Conservation (phyloP, 192 early-diverging fungal genomes). For the Entomortierella lignicola region DNA sequence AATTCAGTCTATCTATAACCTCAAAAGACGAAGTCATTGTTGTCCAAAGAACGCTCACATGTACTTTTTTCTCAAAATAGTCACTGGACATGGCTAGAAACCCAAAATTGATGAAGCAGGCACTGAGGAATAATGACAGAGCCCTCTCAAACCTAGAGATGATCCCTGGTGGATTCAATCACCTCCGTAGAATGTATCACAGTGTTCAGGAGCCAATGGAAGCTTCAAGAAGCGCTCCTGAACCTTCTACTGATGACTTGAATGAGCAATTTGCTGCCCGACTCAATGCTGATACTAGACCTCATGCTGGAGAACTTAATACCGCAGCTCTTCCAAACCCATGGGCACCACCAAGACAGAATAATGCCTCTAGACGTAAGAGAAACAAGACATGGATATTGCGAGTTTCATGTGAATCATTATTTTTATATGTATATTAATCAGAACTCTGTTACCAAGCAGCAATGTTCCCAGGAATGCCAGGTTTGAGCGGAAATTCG, state of each 20-base stretch:
- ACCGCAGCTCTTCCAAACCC: conserved; percentile 68
- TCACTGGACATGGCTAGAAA: conserved; percentile 64
- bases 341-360: conserved; percentile 57
- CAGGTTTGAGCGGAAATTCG: conserved; percentile 16
- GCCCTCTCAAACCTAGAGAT: conserved; percentile 74
- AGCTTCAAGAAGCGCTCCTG: conserved; percentile 56
- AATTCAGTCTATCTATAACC: not conserved
- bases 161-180: conserved; percentile 74
- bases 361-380: conserved; percentile 25
- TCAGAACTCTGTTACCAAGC: too few relatives aligned
- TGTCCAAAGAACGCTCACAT: not conserved
- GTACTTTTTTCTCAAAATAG: conserved; percentile 8
- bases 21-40: not conserved
- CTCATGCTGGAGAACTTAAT: conserved; percentile 61
- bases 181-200: conserved; percentile 68
- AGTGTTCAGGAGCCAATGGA: conserved; percentile 69
- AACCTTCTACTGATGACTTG: conserved; percentile 60
- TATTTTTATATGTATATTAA: too few relatives aligned
- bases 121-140: conserved; percentile 71
- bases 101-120: conserved; percentile 71
- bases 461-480: conserved; percentile 32
- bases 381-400: not conserved
- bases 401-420: not conserved
- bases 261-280: conserved; percentile 64
- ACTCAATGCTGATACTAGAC: conserved; percentile 63